Base-by-base conservation (phyloP, 768 basidiomycete species). In the Amanita brunnescens region DNA sequence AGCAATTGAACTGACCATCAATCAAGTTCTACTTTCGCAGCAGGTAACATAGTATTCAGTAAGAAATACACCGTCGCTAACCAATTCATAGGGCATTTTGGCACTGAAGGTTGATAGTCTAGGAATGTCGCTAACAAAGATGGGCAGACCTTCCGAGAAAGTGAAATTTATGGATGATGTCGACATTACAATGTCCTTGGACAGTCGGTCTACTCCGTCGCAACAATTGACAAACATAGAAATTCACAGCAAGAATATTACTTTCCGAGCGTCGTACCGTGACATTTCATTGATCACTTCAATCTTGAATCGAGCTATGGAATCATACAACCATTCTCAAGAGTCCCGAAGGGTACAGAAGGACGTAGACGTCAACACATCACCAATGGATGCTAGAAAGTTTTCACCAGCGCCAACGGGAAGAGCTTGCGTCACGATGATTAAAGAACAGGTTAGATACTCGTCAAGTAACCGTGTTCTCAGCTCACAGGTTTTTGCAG, bases 151-250 rank as follows among this genome's bases (percentile, higher is more conserved):
- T 41, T 73, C 81, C 0, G 94, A 98, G 55, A 83, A 78, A 43
- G 91, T 94, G 45, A 81, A 91, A 41, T 92, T 99, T 69, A 73
- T 99, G 57, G 96, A 99, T 62, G 88, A 97, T 54, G 73, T 96
- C 46, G 91, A 96, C 63, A 60, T 95, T 42, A 88, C 91, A 0
- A 73, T 95, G 39, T 86, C 93, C 7, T 68, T 96, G 52, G 94
- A 98, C 65, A 90, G 76, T 55, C 83, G 89, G n/a, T 76, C 87
- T 29, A 75, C 79, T n/a, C 67, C 72, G 0, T 73, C 67, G 10
- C 82, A 87, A 47, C 81, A 85, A 56, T 84, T 83, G 71, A 85
- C 86, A 8, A 91, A 75, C 59, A 85, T 97, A 53, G 93, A 96
- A 61, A 62, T 93, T n/a, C 72, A 76, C 14, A 70, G 81, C 21